Base-by-base conservation (phyloP, 2,329 filamentous ascomycete species). In the Chalara sp. region DNA sequence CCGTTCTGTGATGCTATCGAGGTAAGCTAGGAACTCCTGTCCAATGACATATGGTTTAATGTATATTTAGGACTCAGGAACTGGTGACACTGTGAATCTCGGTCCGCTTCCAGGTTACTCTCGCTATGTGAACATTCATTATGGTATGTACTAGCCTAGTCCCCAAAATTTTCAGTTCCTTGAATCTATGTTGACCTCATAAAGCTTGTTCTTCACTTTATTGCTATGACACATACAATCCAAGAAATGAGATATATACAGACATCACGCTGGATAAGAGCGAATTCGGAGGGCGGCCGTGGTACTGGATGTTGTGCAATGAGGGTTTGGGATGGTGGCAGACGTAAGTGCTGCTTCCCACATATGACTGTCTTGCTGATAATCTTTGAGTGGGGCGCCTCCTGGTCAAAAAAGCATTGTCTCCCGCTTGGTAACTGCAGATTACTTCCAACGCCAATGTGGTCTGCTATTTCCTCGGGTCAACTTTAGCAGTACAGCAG, bases 241-340 rank as follows among this genome's bases (percentile, higher is more conserved):
- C 66, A 5, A 67, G 66, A 8, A 75, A 65, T 49, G 70, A 72
- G 0, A 56, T 76, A 2, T 82, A 68, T 64, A 74, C 72, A 2
- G 78, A 83, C 61, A 64, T 58, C 8, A 65, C 64, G 1, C 63
- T 74, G 6, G 54, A 54, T 39, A 81, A 81, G 60, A 49, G 59
- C 0, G 58, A 68, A 21, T 21, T 21, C 21, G 21, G 21, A 31
- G 69, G 75, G 55, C 67, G 78, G 0, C 75, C 79, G 52, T 83
- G 78, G 78, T 59, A 67, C 4, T 83, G 79, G 79, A 70, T 81
- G 63, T 68, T 72, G 1, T 83, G 80, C 68, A 21, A 21, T 21
- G 78, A 69, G 13, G 49, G 49, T 21, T 51, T 51, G 32, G 49
- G 49, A 51, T 51, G 49, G 49, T 51, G 48, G 12, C 11, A 32